Percentiles rank a stretch among this genome's conserved stretches.
Conservation (phyloP, 129 eudicot species). For the Heracleum sosnowskyi region DNA sequence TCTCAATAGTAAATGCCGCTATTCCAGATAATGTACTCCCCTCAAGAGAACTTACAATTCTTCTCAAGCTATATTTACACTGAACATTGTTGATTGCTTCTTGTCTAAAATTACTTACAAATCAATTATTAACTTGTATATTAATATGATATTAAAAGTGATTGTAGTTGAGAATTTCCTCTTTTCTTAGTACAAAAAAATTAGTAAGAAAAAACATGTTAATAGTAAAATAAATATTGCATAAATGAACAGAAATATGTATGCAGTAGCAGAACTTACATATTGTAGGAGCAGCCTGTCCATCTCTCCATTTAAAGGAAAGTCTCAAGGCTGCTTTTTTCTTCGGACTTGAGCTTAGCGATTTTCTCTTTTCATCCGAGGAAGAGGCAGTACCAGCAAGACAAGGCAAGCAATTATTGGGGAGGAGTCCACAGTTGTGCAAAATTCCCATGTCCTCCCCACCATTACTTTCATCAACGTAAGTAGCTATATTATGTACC, state of each 20-base stretch:
- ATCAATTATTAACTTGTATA: neutral
- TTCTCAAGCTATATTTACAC: neutral
- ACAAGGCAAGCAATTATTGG: conserved; percentile 46
- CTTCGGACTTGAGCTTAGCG: conserved; percentile 25
- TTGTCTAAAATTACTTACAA: neutral
- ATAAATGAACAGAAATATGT: neutral
- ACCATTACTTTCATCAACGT: conserved; percentile 19
- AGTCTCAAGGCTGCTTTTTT: conserved; percentile 23
- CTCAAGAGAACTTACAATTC: neutral
- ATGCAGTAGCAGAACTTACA: conserved; percentile 18
- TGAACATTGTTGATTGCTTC: neutral
- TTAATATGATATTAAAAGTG: neutral
- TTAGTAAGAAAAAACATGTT: neutral
- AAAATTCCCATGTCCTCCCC: conserved; percentile 20
- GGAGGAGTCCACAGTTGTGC: conserved; percentile 28
- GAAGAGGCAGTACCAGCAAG: conserved; percentile 30
- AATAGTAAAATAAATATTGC: neutral
- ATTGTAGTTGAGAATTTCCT: neutral
- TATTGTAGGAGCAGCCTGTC: conserved; percentile 23
- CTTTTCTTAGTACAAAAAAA: neutral
- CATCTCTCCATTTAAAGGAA: conserved; percentile 49
- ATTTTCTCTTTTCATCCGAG: conserved; percentile 26
- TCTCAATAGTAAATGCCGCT: neutral
- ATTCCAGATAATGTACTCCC: neutral
- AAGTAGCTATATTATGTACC: conserved; percentile 3